phyloP scores from a whole-genome alignment of 2,329 filamentous ascomycete species.

The Sporothrix luriei region DNA sequence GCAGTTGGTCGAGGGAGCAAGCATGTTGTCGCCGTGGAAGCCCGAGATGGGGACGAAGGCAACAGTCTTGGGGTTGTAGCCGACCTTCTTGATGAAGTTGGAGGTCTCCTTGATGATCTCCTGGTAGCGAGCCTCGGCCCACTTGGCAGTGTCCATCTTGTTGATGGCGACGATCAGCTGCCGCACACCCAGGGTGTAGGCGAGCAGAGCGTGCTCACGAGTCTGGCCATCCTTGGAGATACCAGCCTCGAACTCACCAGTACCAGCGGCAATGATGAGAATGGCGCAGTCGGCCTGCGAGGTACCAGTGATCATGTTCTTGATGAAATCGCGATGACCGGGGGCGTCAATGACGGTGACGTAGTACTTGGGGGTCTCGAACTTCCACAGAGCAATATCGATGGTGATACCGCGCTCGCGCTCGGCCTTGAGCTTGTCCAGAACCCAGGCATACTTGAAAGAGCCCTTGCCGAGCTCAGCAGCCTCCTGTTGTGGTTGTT shows the following conservation, averaged over 20 bases:
- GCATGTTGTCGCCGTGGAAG: conserved; percentile 99
- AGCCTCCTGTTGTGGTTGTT: conserved; percentile 70
- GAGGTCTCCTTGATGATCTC: conserved; percentile 99
- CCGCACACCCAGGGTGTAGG: conserved; percentile 99
- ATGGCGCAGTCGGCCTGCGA: conserved; percentile 99
- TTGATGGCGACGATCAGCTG: conserved; percentile 99
- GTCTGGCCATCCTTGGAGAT: conserved; percentile 99
- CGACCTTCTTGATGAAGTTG: conserved; percentile 99
- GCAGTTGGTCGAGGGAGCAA: conserved; percentile 84
- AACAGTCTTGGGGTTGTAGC: conserved; percentile 99
- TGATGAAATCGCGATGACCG: conserved; percentile 99
- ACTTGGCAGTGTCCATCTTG: conserved; percentile 99
- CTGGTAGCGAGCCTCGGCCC: conserved; percentile 92
- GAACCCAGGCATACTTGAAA: conserved; percentile 99
- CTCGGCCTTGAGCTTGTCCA: conserved; percentile 99
- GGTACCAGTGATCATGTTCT: conserved; percentile 99
- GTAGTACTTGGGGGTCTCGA: conserved; percentile 97
- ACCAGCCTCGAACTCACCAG: conserved; percentile 99
- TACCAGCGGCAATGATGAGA: conserved; percentile 99
- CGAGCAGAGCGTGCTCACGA: conserved; percentile 99
- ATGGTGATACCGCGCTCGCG: conserved; percentile 99
- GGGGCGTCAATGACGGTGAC: conserved; percentile 99
- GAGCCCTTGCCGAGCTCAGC: conserved; percentile 99
- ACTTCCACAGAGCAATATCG: conserved; percentile 99
- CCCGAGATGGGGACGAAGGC: conserved; percentile 99